Evolutionary conservation across 345 rosid species (phyloP).

Genomic region (Lumnitzera racemosa): DNA sequence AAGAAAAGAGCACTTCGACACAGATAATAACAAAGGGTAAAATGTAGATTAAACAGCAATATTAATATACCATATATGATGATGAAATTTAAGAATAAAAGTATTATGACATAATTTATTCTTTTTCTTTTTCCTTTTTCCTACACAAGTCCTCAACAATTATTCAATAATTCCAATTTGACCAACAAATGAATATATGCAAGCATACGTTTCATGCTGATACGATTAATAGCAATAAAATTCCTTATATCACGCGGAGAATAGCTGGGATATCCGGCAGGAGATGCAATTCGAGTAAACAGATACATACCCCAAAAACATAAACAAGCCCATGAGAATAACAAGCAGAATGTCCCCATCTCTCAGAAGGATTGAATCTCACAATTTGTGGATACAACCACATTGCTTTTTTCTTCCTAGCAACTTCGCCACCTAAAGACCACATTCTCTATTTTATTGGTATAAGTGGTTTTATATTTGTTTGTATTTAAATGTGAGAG

Average conservation of each 20-base stretch:
- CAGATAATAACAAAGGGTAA: neutral
- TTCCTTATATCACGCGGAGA: neutral
- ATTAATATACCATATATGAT: too few species aligned
- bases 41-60: neutral
- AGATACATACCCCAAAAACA: constrained; percentile 55
- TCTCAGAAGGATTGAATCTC: constrained; percentile 58
- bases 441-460: constrained; percentile 22
- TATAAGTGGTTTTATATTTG: neutral
- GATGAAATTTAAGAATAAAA: neutral
- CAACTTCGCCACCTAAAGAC: constrained; percentile 30
- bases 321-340: constrained; percentile 47
- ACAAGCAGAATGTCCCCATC: constrained; percentile 87
- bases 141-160: too few species aligned
- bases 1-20: constrained; percentile 4
- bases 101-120: constrained; percentile 7
- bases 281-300: neutral
- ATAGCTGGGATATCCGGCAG: neutral
- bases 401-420: constrained; percentile 50
- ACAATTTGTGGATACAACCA: constrained; percentile 56
- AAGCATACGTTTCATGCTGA: neutral
- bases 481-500: constrained; percentile 1
- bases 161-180: constrained; percentile 1
- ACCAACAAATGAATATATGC: constrained; percentile 12
- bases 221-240: neutral
- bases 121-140: too few species aligned